Conservation (phyloP, 495 filamentous ascomycete genomes). For the Podospora pseudocomata region DNA sequence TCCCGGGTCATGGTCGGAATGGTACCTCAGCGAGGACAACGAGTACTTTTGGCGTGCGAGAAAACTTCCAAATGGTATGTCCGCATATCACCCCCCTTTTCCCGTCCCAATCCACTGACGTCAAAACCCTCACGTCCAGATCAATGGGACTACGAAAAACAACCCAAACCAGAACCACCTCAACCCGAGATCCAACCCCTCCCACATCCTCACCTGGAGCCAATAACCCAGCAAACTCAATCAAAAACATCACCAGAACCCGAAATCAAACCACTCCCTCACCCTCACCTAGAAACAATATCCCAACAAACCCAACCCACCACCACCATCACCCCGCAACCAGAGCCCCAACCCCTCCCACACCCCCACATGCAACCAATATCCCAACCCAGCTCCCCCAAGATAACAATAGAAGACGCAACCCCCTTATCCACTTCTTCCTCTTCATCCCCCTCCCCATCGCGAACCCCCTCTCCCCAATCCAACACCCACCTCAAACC, state of each 20-base stretch:
- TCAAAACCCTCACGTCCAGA: background rate
- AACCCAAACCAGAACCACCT: background rate
- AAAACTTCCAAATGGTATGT: conserved; percentile 14
- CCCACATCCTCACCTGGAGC: conserved; percentile 4
- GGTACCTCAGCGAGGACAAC: conserved; percentile 16
- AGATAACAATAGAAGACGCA: background rate
- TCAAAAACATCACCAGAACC: background rate
- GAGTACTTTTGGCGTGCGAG: conserved; percentile 22
- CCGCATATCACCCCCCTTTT: background rate
- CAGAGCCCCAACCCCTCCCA: background rate
- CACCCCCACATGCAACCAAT: background rate
- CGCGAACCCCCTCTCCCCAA: background rate
- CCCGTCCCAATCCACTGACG: background rate
- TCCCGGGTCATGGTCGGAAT: conserved; percentile 19
- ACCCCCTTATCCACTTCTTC: background rate
- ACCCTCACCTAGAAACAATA: conserved; percentile 9
- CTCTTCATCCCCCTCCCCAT: background rate
- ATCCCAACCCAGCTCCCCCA: conserved; percentile 3
- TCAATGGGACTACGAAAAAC: background rate
- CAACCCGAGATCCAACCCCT: background rate
- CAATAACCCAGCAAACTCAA: background rate
- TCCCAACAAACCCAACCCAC: background rate
- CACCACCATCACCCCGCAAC: background rate
- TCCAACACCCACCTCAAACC: background rate
- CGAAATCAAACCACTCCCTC: background rate